Conservation (phyloP, 768 basidiomycete genomes). For the Podaxis sp. region DNA sequence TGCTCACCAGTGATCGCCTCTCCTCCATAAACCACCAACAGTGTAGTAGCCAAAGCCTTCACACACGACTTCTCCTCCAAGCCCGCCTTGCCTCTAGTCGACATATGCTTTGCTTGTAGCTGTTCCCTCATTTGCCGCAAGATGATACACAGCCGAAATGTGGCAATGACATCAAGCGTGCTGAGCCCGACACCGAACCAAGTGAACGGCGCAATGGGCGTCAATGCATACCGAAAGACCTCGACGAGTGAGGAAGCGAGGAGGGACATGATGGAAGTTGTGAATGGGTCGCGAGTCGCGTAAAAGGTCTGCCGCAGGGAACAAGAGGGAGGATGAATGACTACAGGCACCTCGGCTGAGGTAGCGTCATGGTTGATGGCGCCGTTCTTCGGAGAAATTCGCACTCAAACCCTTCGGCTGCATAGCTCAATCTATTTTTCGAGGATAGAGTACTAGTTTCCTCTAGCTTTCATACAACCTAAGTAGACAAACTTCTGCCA, state of each 20-base stretch:
- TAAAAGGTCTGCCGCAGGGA: neutral
- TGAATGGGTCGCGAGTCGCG: neutral
- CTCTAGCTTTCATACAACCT: no score
- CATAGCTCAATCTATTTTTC: no score
- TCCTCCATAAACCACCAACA: conserved; percentile 76
- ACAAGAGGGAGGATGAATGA: neutral
- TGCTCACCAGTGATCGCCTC: conserved; percentile 61
- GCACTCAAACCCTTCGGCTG: neutral
- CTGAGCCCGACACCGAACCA: conserved; percentile 60
- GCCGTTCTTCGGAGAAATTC: neutral
- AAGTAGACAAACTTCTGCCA: no score
- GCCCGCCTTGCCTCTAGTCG: conserved; percentile 29
- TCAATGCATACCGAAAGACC: conserved; percentile 47
- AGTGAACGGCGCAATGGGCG: conserved; percentile 61
- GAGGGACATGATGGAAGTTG: conserved; percentile 5
- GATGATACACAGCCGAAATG: conserved; percentile 63
- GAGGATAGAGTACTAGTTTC: no score
- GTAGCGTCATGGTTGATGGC: neutral
- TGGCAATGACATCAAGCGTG: conserved; percentile 64
- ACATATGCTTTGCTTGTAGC: conserved; percentile 38
- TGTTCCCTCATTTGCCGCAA: conserved; percentile 64
- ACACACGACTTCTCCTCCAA: conserved; percentile 53
- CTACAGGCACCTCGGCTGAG: neutral
- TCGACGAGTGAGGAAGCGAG: conserved; percentile 36
- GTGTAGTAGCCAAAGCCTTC: conserved; percentile 50